Base-by-base conservation (phyloP, 768 basidiomycete genomes). In the Psilocybe cubensis region DNA sequence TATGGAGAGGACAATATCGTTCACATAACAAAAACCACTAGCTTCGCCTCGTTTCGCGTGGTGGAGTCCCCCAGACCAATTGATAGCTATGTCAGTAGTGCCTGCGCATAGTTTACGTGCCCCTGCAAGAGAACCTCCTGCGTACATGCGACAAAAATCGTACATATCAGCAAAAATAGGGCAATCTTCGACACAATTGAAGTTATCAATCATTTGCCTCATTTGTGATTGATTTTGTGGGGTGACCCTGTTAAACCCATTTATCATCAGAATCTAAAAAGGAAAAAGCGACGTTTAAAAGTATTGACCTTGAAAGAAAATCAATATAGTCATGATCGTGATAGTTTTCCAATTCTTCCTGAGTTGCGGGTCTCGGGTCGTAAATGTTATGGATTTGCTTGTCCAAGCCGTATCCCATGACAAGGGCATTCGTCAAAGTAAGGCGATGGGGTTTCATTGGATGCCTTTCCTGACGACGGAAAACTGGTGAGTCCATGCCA, bases 391-490 rank as follows among this genome's bases (percentile, higher is more conserved):
- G 92, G 67, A 99, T 96, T 63, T 92, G 89, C 63, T 96, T 93
- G 77, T 98, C 94, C 14, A 99, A 78, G 14, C 94, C 96, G 68
- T 98, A 99, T 0, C 96, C 96, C 73, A 96, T 84, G 11, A 98
- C 96, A 45, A 99, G 83, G 1, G 95, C 88, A 64, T 98, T 99
- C 17, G 97, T 98, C 52, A 99, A 73, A 2, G 96, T 95, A n/a
- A 99, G 75, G 23, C 96, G 83, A 66, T 97, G 94, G 3, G 96
- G 96, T 72, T 98, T 97, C 96, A 99, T 99, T 2, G 96, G 96
- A 75, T 99, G 96, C 46, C 90, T 85, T 83, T 97, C 94, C 96
- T 98, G 64, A 41, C 28, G n/a, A 12, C 42, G 25, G 57, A 49
- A 14, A 31, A 49, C 17, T 41, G 42, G 41, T 48, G 18, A 18